These are phyloP conservation scores for Lachancea quebecensis DNA, from an alignment of 805 yeast species.

Conservation along the genomic window DNA sequence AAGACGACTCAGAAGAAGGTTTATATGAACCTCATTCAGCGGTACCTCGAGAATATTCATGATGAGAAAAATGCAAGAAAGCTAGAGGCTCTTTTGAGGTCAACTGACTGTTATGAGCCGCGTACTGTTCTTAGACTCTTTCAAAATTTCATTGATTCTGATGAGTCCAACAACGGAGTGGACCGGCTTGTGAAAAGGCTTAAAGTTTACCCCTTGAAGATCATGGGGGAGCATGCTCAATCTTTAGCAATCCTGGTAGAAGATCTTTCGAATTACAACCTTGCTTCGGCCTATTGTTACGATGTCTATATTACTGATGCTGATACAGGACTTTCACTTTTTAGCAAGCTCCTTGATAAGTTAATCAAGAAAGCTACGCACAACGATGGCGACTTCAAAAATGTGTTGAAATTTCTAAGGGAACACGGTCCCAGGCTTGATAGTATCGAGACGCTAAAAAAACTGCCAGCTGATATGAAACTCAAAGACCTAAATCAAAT, in stretches of 20 bases:
- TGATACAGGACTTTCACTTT: conserved; percentile 36
- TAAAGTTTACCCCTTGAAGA: conserved; percentile 50
- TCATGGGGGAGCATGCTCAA: conserved; percentile 53
- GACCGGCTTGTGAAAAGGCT: conserved; percentile 12
- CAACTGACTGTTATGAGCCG: conserved; percentile 36
- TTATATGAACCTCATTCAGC: conserved; percentile 39
- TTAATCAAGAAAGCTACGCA: conserved; percentile 31
- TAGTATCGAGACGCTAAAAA: conserved; percentile 34
- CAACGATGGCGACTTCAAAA: conserved; percentile 2
- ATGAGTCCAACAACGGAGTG: conserved; percentile 5
- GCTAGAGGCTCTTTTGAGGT: conserved; percentile 32
- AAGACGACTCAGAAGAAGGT: conserved; percentile 33
- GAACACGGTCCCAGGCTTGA: conserved; percentile 21
- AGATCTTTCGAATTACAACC: conserved; percentile 46
- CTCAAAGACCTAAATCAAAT: conserved; percentile 38
- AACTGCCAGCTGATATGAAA: conserved; percentile 46
- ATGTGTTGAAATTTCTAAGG: conserved; percentile 18
- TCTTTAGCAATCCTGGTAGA: conserved; percentile 56
- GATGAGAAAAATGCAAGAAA: conserved; percentile 21
- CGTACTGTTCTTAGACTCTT: conserved; percentile 28
- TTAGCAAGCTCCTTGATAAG: conserved; percentile 36
- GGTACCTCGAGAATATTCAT: conserved; percentile 35
- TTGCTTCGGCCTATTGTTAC: conserved; percentile 58
- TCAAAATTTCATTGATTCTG: conserved; percentile 8
- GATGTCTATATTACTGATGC: conserved; percentile 37